These are phyloP conservation scores for Suaeda aralocaspica DNA, from an alignment of 148 eudicot genomes.

Conservation along the genomic window DNA sequence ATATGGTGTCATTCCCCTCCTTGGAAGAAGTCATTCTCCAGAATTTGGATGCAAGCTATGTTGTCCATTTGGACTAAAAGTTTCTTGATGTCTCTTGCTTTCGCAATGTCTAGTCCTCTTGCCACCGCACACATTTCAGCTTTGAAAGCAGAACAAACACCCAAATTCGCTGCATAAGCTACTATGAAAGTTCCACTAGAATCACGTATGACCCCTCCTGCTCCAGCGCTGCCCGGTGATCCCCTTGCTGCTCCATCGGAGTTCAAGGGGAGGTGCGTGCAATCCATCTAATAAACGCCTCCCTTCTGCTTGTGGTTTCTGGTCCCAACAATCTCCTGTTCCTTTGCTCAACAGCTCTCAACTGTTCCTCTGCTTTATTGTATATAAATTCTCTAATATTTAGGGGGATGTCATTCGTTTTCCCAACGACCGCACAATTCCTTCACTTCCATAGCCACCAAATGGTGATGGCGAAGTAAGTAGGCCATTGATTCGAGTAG, in stretches of 20 bases:
- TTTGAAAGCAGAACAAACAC: background rate
- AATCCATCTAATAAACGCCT: too few relatives aligned
- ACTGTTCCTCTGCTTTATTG: background rate
- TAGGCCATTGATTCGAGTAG: background rate
- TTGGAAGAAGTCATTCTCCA: too few relatives aligned
- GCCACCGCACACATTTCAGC: background rate
- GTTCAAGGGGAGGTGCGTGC: background rate
- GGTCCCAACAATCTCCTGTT: background rate
- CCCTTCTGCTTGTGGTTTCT: too few relatives aligned
- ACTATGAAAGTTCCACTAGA: background rate
- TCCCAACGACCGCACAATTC: background rate
- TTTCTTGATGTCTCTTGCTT: background rate
- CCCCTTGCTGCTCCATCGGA: background rate
- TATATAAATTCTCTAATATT: background rate
- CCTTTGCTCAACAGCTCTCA: background rate
- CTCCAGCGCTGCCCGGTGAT: background rate
- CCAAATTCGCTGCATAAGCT: background rate
- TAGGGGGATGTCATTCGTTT: background rate
- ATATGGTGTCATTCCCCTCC: too few relatives aligned
- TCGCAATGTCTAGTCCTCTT: background rate
- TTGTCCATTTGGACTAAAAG: background rate
- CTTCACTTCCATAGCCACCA: conserved; percentile 4
- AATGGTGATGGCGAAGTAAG: background rate
- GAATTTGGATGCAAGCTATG: background rate
- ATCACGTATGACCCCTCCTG: background rate